Conservation (phyloP, 2,329 filamentous ascomycete species). For the Endocalyx cinctus region DNA sequence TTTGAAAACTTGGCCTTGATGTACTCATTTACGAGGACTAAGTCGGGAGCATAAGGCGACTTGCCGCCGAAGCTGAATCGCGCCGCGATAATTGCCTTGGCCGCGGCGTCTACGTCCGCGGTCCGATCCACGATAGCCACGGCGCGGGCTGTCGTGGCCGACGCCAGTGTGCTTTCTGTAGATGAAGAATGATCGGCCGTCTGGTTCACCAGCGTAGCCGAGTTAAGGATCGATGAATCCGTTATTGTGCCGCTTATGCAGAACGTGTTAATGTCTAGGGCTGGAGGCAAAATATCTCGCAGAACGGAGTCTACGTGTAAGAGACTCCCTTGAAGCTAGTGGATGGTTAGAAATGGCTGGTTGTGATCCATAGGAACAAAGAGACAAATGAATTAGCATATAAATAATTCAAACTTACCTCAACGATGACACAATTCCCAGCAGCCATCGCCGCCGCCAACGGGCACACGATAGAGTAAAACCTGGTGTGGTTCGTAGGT, state of each 20-base stretch:
- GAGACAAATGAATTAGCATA: too few species aligned
- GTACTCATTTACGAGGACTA: conserved; percentile 62
- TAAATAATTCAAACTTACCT: conserved; percentile 18
- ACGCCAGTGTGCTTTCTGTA: conserved; percentile 11
- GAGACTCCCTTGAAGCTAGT: conserved; percentile 19
- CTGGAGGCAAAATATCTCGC: conserved; percentile 13
- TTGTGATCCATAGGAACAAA: too few species aligned
- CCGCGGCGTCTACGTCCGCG: conserved; percentile 49
- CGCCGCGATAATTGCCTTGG: conserved; percentile 46
- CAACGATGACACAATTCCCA: conserved; percentile 30
- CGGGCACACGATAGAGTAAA: conserved; percentile 28
- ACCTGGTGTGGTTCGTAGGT: conserved; percentile 23
- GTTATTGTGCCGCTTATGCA: conserved; percentile 13
- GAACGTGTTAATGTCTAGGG: conserved; percentile 23
- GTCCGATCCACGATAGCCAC: conserved; percentile 59
- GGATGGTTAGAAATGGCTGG: background rate
- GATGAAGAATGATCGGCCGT: conserved; percentile 1
- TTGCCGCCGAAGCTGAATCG: conserved; percentile 50
- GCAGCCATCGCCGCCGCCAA: conserved; percentile 31
- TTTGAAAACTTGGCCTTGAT: conserved; percentile 50
- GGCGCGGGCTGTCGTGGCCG: conserved; percentile 20
- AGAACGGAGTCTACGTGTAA: conserved; percentile 18
- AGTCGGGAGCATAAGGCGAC: conserved; percentile 57
- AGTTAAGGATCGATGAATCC: conserved; percentile 12
- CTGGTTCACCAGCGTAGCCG: conserved; percentile 23